These are phyloP conservation scores for Cystofilobasidium ferigula DNA, from an alignment of 768 basidiomycete genomes.

Conservation along the genomic window DNA sequence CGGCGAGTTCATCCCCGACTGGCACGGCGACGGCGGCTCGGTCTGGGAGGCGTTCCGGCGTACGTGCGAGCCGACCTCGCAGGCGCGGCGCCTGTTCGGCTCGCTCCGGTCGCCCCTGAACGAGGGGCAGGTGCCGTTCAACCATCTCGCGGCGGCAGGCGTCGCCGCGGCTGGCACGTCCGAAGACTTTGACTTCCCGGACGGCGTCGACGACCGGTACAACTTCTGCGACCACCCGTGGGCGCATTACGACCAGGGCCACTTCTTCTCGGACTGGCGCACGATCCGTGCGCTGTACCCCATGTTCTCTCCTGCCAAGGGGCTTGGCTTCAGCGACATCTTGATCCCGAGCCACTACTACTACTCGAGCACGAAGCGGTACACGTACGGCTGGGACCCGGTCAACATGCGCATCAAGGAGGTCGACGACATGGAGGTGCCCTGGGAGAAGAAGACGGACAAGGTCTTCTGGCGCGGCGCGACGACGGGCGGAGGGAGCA, in stretches of 20 bases:
- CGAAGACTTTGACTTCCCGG: constrained; percentile 55
- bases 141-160: constrained; percentile 38
- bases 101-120: constrained; percentile 50
- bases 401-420: constrained; percentile 60
- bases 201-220: constrained; percentile 51
- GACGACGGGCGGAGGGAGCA: constrained; percentile 85
- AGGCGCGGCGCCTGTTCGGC: constrained; percentile 71
- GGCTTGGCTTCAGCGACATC: constrained; percentile 75
- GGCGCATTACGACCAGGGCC: constrained; percentile 77
- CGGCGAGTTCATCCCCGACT: constrained; percentile 63
- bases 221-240: constrained; percentile 75
- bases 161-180: constrained; percentile 34
- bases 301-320: constrained; percentile 83
- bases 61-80: constrained; percentile 68
- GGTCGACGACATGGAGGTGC: constrained; percentile 70
- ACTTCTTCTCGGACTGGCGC: constrained; percentile 95
- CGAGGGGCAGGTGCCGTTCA: constrained; percentile 37
- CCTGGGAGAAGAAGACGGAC: constrained; percentile 81
- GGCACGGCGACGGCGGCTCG: constrained; percentile 61
- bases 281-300: constrained; percentile 81
- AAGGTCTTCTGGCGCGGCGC: constrained; percentile 90
- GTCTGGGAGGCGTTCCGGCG: constrained; percentile 93
- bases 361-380: constrained; percentile 63
- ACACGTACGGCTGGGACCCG: constrained; percentile 86
- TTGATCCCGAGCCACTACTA: constrained; percentile 95